phyloP scores from a whole-genome alignment of 2,329 filamentous ascomycete species.

The Myriosclerotinia duriaeana region DNA sequence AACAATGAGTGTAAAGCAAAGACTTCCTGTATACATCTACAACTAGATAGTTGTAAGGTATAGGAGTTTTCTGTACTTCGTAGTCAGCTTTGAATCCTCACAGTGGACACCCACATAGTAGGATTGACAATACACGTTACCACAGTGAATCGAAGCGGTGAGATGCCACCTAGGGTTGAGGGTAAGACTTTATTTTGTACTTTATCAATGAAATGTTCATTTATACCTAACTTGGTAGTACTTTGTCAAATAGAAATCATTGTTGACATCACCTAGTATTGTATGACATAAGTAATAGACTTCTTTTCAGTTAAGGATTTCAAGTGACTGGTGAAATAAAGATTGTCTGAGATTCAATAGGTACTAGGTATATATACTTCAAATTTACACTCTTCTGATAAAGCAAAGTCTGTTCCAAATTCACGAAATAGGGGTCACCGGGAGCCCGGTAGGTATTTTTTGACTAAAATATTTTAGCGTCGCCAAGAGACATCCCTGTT shows the following conservation, averaged over 20 bases:
- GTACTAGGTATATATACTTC: no score
- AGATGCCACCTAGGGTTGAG: neutral
- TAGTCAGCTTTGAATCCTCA: neutral
- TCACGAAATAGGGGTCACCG: constrained; percentile 22
- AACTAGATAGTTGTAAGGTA: neutral
- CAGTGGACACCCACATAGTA: neutral
- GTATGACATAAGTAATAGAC: neutral
- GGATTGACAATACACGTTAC: constrained; percentile 13
- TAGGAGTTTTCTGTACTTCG: constrained; percentile 2
- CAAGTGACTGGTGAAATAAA: neutral
- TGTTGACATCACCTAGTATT: constrained; percentile 1
- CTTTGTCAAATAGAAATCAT: constrained; percentile 8
- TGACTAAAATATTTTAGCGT: constrained; percentile 24
- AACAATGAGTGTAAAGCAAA: neutral
- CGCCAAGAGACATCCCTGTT: constrained; percentile 23
- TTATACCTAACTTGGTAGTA: no score
- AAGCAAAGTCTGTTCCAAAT: neutral
- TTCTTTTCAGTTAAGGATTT: neutral
- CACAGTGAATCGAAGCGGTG: constrained; percentile 20
- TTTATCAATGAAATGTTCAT: no score
- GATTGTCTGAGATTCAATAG: neutral
- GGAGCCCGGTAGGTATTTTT: neutral
- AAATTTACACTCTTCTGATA: neutral
- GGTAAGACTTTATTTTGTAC: neutral
- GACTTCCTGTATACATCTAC: neutral